phyloP scores from a whole-genome alignment of 371 early-diverging fungal species.

The Batkoa obscura region DNA sequence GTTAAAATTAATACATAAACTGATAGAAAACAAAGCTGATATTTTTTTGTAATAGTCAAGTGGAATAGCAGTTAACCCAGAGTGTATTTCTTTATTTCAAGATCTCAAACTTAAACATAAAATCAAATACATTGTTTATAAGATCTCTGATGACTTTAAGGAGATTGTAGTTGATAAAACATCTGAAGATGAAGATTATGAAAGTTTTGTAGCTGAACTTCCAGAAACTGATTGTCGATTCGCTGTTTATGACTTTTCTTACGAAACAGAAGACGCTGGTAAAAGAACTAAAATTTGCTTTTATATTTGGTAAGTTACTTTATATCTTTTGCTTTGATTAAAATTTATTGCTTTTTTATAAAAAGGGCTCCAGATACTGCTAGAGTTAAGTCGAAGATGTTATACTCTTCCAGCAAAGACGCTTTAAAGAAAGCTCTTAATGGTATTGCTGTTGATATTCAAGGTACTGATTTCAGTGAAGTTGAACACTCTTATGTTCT shows the following conservation, averaged over 20 bases:
- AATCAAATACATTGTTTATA: conserved; percentile 58
- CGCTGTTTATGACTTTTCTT: conserved; percentile 70
- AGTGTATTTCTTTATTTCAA: conserved; percentile 36
- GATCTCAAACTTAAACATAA: conserved; percentile 55
- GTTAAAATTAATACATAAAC: conserved; percentile 29
- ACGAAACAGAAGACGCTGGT: conserved; percentile 38
- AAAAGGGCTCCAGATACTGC: conserved; percentile 65
- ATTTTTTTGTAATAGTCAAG: conserved; percentile 29
- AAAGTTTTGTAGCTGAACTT: conserved; percentile 37
- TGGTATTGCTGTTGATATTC: conserved; percentile 61
- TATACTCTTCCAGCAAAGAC: conserved; percentile 77
- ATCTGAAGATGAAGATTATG: conserved; percentile 26
- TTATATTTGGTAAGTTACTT: conserved; percentile 26
- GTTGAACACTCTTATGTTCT: conserved; percentile 50
- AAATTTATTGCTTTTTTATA: background rate
- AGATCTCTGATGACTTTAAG: conserved; percentile 35
- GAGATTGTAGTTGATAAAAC: conserved; percentile 49
- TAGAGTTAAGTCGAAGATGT: conserved; percentile 67
- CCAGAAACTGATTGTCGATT: conserved; percentile 56
- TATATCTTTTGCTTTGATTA: conserved; percentile 9
- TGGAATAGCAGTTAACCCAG: conserved; percentile 44
- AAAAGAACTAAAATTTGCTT: conserved; percentile 50
- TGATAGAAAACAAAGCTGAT: conserved; percentile 52
- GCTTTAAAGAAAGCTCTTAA: conserved; percentile 52
- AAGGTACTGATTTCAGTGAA: conserved; percentile 59